Conservation (phyloP, 768 basidiomycete species). For the Heimioporus sp. region DNA sequence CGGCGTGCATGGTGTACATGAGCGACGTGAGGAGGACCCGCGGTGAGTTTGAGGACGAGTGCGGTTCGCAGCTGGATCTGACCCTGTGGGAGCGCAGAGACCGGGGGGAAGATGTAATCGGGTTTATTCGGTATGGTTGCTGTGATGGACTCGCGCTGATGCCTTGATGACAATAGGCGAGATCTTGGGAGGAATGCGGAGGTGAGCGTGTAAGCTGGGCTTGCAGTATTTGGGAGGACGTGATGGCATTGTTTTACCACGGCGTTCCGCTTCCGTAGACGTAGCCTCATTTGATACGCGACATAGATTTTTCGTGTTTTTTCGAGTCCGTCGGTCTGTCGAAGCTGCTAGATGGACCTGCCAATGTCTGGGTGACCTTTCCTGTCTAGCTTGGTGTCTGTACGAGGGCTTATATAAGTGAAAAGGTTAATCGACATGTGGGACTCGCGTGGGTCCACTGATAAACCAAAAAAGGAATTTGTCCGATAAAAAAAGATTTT, state of each 20-base stretch:
- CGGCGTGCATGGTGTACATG: constrained; percentile 46
- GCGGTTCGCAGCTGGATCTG: constrained; percentile 9
- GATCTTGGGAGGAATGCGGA: constrained; percentile 3
- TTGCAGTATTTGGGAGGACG: constrained; percentile 28
- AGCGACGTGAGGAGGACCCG: constrained; percentile 37
- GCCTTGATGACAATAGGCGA: constrained; percentile 33
- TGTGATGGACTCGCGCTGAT: constrained; percentile 54
- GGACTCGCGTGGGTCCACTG: constrained; percentile 11
- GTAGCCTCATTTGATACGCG: constrained; percentile 15
- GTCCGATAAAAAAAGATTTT: constrained; percentile 22
- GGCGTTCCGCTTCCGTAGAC: constrained; percentile 23
- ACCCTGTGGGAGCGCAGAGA: constrained; percentile 31
- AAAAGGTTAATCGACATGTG: constrained; percentile 15
- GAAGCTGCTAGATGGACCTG: too few relatives aligned
- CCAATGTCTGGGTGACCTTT: too few relatives aligned
- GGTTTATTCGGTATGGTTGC: constrained; percentile 58
- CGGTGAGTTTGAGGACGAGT: constrained; percentile 39
- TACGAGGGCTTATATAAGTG: not conserved
- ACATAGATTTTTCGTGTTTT: not conserved
- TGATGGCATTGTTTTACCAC: constrained; percentile 17
- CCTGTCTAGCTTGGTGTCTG: constrained; percentile 12
- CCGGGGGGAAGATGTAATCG: constrained; percentile 46
- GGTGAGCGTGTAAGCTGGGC: constrained; percentile 13
- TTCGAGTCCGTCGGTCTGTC: not conserved
- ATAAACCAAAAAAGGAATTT: constrained; percentile 18